Conservation (phyloP, 768 basidiomycete genomes). For the Lyophyllum semitale region DNA sequence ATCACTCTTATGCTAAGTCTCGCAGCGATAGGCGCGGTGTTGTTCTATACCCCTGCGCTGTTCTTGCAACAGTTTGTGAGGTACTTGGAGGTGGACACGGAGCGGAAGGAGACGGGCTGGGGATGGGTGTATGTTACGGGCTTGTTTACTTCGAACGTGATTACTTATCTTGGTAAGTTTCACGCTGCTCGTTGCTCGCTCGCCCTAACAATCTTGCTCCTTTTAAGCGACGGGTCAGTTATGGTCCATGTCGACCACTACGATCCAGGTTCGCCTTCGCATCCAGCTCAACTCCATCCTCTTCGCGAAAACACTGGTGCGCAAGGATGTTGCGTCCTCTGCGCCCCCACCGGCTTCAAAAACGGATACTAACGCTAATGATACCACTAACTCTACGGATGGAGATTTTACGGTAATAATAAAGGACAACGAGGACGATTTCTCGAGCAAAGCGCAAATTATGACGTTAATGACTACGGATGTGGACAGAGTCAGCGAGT, state of each 20-base stretch:
- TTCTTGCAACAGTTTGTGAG: conserved; percentile 62
- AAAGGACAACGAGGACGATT: conserved; percentile 55
- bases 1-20: conserved; percentile 47
- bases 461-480: conserved; percentile 98
- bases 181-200: neutral
- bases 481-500: conserved; percentile 87
- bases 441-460: conserved; percentile 74
- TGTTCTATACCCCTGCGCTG: conserved; percentile 66
- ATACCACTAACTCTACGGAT: conserved; percentile 5
- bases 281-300: conserved; percentile 83
- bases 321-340: conserved; percentile 83
- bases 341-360: conserved; percentile 30
- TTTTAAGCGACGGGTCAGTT: conserved; percentile 64
- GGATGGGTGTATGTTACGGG: conserved; percentile 66
- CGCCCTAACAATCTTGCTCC: neutral
- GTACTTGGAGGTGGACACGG: conserved; percentile 67
- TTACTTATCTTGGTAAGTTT: conserved; percentile 33
- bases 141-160: conserved; percentile 33
- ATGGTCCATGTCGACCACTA: conserved; percentile 70
- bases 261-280: conserved; percentile 67
- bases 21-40: conserved; percentile 54
- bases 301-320: conserved; percentile 82
- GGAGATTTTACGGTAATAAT: conserved; percentile 14
- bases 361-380: conserved; percentile 11
- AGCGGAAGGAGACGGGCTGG: conserved; percentile 60